Percentiles rank a stretch among this genome's conserved stretches.
phyloP scores from a whole-genome alignment of 306 rosid genomes.

The barrel medic (Medicago truncatula) region MtrunA17r5.0-ANR NC_053042.1:43846001-43846500 shows the following conservation, averaged over 20 bases:
- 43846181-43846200: slow-evolving; percentile 22
- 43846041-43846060: slow-evolving; percentile 94
- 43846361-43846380: slow-evolving; percentile 2
- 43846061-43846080: slow-evolving; percentile 97
- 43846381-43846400: neutral
- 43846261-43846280: slow-evolving; percentile 30
- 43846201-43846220: slow-evolving; percentile 31
- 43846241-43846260: slow-evolving; percentile 34
- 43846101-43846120: slow-evolving; percentile 99
- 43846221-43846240: slow-evolving; percentile 33
- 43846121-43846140: slow-evolving; percentile 92
- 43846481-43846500: neutral
- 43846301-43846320: slow-evolving; percentile 2
- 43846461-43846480: neutral
- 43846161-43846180: slow-evolving; percentile 29
- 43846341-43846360: neutral
- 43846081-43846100: slow-evolving; percentile 99
- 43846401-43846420: slow-evolving; percentile 1
- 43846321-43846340: neutral
- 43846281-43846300: neutral
- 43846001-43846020: slow-evolving; percentile 33
- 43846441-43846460: neutral
- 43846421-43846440: neutral
- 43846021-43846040: slow-evolving; percentile 35
- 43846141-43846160: slow-evolving; percentile 39